Evolutionary conservation across 1,284 basidiomycete species (phyloP), one percentile per base, ranked within the genome.

Genomic region (Agaricales sp.): DNA sequence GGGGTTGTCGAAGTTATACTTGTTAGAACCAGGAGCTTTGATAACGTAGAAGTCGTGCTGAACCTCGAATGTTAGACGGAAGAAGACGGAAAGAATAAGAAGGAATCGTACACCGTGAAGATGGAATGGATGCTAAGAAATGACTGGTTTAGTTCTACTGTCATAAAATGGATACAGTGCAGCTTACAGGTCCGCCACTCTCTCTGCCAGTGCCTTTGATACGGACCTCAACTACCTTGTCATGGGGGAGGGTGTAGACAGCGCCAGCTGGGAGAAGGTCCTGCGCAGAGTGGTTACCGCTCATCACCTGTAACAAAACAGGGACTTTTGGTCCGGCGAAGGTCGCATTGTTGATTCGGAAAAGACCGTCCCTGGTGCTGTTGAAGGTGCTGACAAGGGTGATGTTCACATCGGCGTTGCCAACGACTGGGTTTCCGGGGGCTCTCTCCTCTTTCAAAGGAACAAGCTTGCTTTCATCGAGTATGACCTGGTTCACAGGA

Each of bases 261-360:
- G 56, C 61, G n/a, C 59, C 63, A 2, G 26, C 46, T 2, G 65
- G 64, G 43, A 67, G 56, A 12, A 69, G 54, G 18, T 62, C 58
- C 3, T 53, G 39, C 3, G 64, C 58, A 49, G 60, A 58, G 23
- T 53, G 56, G 18, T 63, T 58, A 11, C 67, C 67, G 21, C 61
- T 63, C 25, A 70, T 61, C 35, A 68, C 64, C 43, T 70, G 67
- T 47, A 68, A 59, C 24, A 68, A 58, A 1, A 68, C 57, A 0
- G 68, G 67, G 1, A 60, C 49, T 0, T 57, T 57, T 16, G 68
- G 68, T 11, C 59, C 51, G 12, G 20, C 46, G 51, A 56, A 68
- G 35, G 52, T 43, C 45, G 53, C 51, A 19, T 59, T 55, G 39
- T 63, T 63, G 46, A 63, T 24, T 19, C 23, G 53, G 49, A 63